Evolutionary conservation across 345 rosid species (phyloP), one percentile per base, ranked within the genome.

Genomic region (Syzygium aqueum): DNA sequence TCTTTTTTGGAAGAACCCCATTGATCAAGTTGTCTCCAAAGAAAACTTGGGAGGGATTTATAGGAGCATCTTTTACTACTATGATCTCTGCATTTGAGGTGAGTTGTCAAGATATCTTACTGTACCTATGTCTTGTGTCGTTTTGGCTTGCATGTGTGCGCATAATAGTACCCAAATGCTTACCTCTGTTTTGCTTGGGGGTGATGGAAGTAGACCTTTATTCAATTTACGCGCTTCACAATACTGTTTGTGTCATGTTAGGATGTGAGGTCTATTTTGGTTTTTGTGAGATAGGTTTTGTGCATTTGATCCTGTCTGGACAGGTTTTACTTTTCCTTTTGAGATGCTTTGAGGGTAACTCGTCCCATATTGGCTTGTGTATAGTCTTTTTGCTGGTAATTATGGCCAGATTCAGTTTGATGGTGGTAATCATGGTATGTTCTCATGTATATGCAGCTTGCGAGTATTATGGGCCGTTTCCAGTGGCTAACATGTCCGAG

Each of bases 11-110:
- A 88, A 93, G 91, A 94, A 97, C 99, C 25, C 99, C 98, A 3
- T 91, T 97, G 90, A 97, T 97, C 92, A 95, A 96, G 92, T 93
- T 97, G 87, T 96, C 99, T 88, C 99, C 99, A 30, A 97, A 97
- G 95, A 96, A 97, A 92, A 97, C 99, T 77, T 97, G 99, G 99
- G 99, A 97, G 87, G 99, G 99, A 51, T 97, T 97, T 90, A 95
- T 95, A 43, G 99, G 99, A 88, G 99, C 98, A 56, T 96, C 98
- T 87, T 91, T 97, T 80, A 91, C 98, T 54, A 97, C 99, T 52
- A 94, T 97, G 85, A 94, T 94, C 89, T 94, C 98, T 89, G 99
- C 99, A 51, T 96, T 96, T 93, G 86, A 93, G 92, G 99, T 97
- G 87, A 91, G 98, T 86, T 59, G 50, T 8, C 15, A 23, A 30